Evolutionary conservation across 2,329 filamentous ascomycete genomes (phyloP).

Genomic region (Tolypocladium paradoxum): DNA sequence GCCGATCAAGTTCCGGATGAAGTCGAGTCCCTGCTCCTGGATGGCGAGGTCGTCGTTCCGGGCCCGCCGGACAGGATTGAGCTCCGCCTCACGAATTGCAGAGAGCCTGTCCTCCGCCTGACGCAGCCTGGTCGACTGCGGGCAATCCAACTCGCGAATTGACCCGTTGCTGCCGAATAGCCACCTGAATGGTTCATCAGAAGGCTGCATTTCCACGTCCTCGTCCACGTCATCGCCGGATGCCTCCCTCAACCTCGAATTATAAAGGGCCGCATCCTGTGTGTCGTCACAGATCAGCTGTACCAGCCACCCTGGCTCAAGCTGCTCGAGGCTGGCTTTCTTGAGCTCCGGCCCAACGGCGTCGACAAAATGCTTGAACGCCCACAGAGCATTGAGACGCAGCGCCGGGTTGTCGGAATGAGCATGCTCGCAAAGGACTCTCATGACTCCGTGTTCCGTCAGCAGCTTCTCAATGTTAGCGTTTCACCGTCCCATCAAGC

Average conservation of each 20-base stretch:
- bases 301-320: slow-evolving; percentile 71
- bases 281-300: slow-evolving; percentile 60
- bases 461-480: slow-evolving; percentile 46
- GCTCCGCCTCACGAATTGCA: slow-evolving; percentile 52
- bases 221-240: slow-evolving; percentile 38
- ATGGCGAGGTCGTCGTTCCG: slow-evolving; percentile 72
- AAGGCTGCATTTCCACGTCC: slow-evolving; percentile 45
- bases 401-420: slow-evolving; percentile 71
- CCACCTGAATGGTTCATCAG: slow-evolving; percentile 32
- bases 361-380: slow-evolving; percentile 79
- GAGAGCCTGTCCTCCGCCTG: slow-evolving; percentile 39
- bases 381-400: slow-evolving; percentile 81
- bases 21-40: slow-evolving; percentile 82
- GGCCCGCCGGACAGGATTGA: slow-evolving; percentile 55
- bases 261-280: slow-evolving; percentile 39
- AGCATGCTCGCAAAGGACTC: slow-evolving; percentile 71
- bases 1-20: slow-evolving; percentile 82
- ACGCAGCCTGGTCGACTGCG: slow-evolving; percentile 32
- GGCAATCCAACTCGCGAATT: slow-evolving; percentile 21
- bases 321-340: slow-evolving; percentile 63
- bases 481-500: not conserved
- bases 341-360: slow-evolving; percentile 62
- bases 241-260: slow-evolving; percentile 17
- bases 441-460: slow-evolving; percentile 61
- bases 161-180: slow-evolving; percentile 20